Conservation (phyloP, 768 basidiomycete species). For the Psilocybe azurescens region DNA sequence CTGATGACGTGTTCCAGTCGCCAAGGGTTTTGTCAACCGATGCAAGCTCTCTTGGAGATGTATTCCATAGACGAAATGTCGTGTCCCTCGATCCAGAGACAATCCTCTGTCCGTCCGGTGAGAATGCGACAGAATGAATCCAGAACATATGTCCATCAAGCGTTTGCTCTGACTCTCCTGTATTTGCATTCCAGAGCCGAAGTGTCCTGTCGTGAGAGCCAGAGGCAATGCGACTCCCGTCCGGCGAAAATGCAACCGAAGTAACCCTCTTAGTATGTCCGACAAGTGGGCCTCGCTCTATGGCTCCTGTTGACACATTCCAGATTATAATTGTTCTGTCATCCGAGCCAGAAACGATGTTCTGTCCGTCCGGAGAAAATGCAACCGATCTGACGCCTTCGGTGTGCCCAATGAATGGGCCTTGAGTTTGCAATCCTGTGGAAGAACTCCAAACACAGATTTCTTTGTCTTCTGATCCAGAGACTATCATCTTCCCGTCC, state of each 20-base stretch:
- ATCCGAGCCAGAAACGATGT: conserved; percentile 5
- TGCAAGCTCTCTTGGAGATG: background rate
- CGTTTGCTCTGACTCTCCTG: background rate
- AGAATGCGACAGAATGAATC: background rate
- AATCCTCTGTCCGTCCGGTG: background rate
- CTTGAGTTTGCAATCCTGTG: background rate
- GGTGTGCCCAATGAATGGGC: background rate
- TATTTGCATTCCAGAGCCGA: background rate
- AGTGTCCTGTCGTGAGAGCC: background rate
- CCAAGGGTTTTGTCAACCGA: too few species aligned
- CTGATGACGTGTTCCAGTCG: background rate
- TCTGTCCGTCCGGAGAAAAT: conserved; percentile 22
- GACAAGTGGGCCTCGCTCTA: background rate
- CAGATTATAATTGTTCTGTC: conserved; percentile 7
- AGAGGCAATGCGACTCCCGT: background rate
- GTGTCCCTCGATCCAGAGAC: background rate
- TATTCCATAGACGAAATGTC: background rate
- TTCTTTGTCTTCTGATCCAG: background rate
- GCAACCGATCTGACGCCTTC: conserved; percentile 3
- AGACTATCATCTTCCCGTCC: conserved; percentile 6
- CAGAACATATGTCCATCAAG: background rate
- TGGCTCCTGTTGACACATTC: background rate
- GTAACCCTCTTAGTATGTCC: conserved; percentile 15
- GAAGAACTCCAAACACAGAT: conserved; percentile 1
- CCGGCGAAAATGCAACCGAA: conserved; percentile 17